These are phyloP conservation scores for Cercospora sp. DNA, from an alignment of 2,329 filamentous ascomycete genomes.

Conservation along the genomic window DNA sequence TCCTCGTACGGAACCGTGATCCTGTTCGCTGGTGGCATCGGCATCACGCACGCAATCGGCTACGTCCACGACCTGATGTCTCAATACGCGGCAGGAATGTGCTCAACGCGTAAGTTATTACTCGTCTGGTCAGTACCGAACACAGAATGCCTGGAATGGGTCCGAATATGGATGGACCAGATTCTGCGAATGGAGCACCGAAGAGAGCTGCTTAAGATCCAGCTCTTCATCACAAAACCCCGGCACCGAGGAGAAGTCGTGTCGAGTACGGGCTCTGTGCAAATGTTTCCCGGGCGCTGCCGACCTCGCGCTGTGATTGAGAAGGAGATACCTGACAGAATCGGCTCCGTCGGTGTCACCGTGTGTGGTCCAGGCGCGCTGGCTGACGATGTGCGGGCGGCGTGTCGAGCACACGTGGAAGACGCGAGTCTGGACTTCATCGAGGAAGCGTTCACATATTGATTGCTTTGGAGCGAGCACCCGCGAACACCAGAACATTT, in stretches of 20 bases:
- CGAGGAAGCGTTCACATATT: constrained; percentile 62
- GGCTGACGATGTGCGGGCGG: constrained; percentile 60
- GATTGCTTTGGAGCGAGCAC: not conserved
- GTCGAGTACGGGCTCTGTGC: constrained; percentile 58
- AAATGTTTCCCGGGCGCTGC: constrained; percentile 63
- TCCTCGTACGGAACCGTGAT: constrained; percentile 76
- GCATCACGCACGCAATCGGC: constrained; percentile 76
- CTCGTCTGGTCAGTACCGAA: constrained; percentile 79
- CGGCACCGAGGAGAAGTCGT: constrained; percentile 56
- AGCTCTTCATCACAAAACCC: constrained; percentile 64
- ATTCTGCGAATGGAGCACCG: constrained; percentile 61
- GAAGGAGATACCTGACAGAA: constrained; percentile 55
- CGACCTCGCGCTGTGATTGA: constrained; percentile 57
- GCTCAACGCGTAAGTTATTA: constrained; percentile 69
- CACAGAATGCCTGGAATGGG: constrained; percentile 64
- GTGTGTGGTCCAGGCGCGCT: constrained; percentile 65
- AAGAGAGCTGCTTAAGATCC: constrained; percentile 59
- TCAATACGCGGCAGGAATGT: constrained; percentile 67
- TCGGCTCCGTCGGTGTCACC: constrained; percentile 55
- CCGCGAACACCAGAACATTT: not conserved
- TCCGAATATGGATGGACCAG: constrained; percentile 66
- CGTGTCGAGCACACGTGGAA: constrained; percentile 53
- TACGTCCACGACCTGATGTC: constrained; percentile 71
- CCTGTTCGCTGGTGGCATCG: constrained; percentile 77
- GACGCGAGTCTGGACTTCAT: constrained; percentile 61